These are phyloP conservation scores for Aureobasidium pullulans DNA, from an alignment of 2,329 filamentous ascomycete genomes.

Conservation along the genomic window DNA sequence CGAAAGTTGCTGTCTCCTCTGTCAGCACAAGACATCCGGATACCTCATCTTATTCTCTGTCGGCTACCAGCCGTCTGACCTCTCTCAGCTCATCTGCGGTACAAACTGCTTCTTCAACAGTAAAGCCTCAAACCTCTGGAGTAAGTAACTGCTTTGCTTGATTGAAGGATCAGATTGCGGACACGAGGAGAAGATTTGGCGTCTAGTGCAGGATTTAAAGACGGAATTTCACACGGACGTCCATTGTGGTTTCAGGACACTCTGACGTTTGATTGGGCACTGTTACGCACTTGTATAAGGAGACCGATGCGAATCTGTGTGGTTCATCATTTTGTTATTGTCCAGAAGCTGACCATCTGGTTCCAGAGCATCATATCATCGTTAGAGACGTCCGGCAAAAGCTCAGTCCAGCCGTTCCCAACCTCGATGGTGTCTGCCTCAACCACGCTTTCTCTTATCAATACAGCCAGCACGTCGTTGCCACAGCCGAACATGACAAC, in stretches of 20 bases:
- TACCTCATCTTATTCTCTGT: neutral
- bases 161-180: too few relatives aligned
- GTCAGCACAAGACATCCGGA: neutral
- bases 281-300: too few relatives aligned
- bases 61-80: conserved; percentile 19
- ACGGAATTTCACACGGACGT: too few relatives aligned
- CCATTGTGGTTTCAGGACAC: too few relatives aligned
- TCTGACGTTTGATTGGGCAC: too few relatives aligned
- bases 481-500: conserved; percentile 21
- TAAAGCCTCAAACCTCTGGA: conserved; percentile 11
- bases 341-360: neutral
- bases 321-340: neutral
- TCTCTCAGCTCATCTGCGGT: conserved; percentile 24
- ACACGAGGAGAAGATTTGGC: too few relatives aligned
- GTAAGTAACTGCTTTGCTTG: neutral
- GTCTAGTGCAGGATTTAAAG: too few relatives aligned
- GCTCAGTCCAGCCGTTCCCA: conserved; percentile 23
- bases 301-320: neutral
- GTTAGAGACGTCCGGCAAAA: conserved; percentile 22
- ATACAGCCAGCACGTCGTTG: conserved; percentile 21
- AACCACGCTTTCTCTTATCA: conserved; percentile 24
- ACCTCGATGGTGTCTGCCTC: conserved; percentile 21
- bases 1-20: neutral
- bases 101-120: conserved; percentile 21
- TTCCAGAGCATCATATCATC: conserved; percentile 15